Conservation (phyloP, 805 yeast genomes). For the Myxozyma neotropica region DNA sequence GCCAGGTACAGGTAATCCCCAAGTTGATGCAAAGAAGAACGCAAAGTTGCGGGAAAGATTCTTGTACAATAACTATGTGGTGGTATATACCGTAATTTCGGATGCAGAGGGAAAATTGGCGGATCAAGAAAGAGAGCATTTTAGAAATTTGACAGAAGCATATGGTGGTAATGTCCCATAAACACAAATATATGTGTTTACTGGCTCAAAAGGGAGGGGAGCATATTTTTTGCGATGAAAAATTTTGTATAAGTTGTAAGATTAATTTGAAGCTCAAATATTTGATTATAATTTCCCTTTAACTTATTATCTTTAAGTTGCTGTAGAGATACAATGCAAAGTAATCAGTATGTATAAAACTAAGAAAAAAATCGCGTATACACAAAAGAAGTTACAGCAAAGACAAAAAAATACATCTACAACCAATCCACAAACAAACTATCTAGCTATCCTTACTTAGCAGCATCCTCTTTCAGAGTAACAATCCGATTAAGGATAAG, state of each 20-base stretch:
- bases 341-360: too few species aligned
- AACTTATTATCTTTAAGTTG: too few species aligned
- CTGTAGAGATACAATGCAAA: too few species aligned
- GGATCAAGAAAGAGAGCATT: constrained; percentile 49
- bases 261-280: too few species aligned
- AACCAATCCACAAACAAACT: not conserved
- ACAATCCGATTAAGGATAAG: constrained; percentile 88
- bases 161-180: constrained; percentile 35
- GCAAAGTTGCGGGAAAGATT: constrained; percentile 61
- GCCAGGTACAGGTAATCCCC: not conserved
- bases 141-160: constrained; percentile 50
- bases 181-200: too few species aligned
- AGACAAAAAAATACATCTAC: not conserved
- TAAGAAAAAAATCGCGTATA: too few species aligned
- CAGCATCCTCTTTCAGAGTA: constrained; percentile 77
- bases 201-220: too few species aligned
- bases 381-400: too few species aligned
- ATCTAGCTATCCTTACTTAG: constrained; percentile 15
- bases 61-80: constrained; percentile 69
- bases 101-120: constrained; percentile 51
- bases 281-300: too few species aligned
- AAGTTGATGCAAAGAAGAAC: constrained; percentile 30
- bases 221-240: too few species aligned
- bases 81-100: constrained; percentile 59
- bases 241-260: too few species aligned